phyloP scores from a whole-genome alignment of 129 eudicot species.

The Flaveria sonorensis region DNA sequence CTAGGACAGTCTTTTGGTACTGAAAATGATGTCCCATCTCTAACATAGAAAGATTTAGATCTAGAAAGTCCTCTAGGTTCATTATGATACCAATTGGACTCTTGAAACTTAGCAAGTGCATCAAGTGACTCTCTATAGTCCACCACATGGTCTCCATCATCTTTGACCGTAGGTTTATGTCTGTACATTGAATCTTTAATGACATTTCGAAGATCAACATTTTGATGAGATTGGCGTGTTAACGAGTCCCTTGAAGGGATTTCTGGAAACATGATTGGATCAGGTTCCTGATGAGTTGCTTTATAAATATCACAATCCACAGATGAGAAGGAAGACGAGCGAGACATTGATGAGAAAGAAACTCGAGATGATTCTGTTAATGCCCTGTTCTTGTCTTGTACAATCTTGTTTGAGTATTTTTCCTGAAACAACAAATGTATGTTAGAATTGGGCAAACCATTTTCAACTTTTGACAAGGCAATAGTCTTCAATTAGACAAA shows the following conservation, averaged over 20 bases:
- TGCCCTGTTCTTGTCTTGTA: constrained; percentile 63
- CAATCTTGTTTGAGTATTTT: constrained; percentile 47
- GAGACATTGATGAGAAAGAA: constrained; percentile 89
- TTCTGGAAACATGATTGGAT: constrained; percentile 63
- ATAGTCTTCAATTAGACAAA: too few species aligned
- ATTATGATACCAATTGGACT: constrained; percentile 54
- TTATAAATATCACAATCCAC: constrained; percentile 52
- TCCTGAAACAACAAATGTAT: constrained; percentile 50
- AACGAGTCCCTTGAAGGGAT: constrained; percentile 57
- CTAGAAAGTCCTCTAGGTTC: constrained; percentile 61
- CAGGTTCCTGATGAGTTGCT: constrained; percentile 64
- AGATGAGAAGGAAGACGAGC: constrained; percentile 91
- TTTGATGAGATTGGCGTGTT: constrained; percentile 53
- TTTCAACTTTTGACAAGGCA: too few species aligned
- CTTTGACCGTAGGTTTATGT: constrained; percentile 48
- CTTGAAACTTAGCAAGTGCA: constrained; percentile 59
- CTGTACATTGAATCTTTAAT: constrained; percentile 87
- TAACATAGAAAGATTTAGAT: constrained; percentile 55
- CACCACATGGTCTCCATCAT: constrained; percentile 40
- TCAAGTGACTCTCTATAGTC: constrained; percentile 53
- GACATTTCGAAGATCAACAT: constrained; percentile 71
- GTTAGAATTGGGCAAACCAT: not conserved
- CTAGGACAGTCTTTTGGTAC: constrained; percentile 63
- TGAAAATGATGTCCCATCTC: constrained; percentile 51
- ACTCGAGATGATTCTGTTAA: constrained; percentile 84